A percentile compares a stretch with the other conserved stretches of the same genome.
Evolutionary conservation across 345 rosid species (phyloP).

Genomic region (Hibiscus mutabilis): DNA sequence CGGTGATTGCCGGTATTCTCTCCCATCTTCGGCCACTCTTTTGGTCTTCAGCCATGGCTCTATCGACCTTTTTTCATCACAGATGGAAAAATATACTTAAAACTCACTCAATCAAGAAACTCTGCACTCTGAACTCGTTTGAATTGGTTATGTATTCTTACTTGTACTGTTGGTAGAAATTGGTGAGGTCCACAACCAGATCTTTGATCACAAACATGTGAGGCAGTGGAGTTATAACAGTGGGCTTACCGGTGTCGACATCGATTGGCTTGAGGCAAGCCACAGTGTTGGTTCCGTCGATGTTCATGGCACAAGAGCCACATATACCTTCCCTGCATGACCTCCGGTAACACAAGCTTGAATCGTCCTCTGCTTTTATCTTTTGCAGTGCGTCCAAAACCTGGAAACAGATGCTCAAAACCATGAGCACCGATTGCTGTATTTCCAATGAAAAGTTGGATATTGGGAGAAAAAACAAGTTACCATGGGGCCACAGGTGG

Average conservation of each 20-base stretch:
- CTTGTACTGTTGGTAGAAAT: constrained; percentile 62
- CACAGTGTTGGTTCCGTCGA: constrained; percentile 60
- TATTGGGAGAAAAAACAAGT: not conserved
- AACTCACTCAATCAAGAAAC: too few relatives aligned
- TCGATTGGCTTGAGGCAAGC: constrained; percentile 61
- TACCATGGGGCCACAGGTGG: constrained; percentile 56
- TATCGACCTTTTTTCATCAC: constrained; percentile 28
- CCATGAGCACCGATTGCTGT: not conserved
- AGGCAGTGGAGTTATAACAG: constrained; percentile 57
- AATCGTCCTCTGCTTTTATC: constrained; percentile 60
- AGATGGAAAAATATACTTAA: not conserved
- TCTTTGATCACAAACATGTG: constrained; percentile 65
- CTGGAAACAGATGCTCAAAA: constrained; percentile 16
- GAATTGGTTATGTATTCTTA: not conserved
- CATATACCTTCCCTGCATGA: constrained; percentile 77
- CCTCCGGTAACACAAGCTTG: constrained; percentile 51
- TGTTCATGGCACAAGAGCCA: constrained; percentile 68
- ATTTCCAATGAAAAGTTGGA: not conserved
- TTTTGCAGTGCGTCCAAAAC: constrained; percentile 64
- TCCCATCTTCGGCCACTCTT: constrained; percentile 28
- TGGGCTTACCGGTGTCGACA: constrained; percentile 33
- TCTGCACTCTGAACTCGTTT: not conserved
- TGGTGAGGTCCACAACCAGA: constrained; percentile 60
- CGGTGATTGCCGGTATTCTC: constrained; percentile 47
- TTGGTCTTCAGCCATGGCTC: constrained; percentile 70